Conservation (phyloP, 2,329 filamentous ascomycete species). For the Colletotrichum scovillei region DNA sequence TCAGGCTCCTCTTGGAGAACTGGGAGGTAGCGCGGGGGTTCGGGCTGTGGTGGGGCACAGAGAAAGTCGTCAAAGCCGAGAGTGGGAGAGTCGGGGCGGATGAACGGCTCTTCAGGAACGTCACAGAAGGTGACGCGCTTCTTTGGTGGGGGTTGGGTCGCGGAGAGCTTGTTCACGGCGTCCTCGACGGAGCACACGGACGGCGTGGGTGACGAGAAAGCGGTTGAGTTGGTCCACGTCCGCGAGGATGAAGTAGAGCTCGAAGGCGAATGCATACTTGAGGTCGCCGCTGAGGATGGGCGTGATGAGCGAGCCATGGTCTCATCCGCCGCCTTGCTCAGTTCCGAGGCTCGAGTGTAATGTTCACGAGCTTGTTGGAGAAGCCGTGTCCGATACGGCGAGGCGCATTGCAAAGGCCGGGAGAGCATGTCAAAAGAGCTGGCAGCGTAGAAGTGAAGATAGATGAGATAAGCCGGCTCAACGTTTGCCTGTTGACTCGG, state of each 20-base stretch:
- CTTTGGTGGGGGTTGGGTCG: conserved; percentile 40
- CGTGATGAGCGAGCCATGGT: conserved; percentile 51
- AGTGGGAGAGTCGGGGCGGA: conserved; percentile 70
- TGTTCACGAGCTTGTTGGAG: conserved; percentile 63
- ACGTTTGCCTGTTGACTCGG: conserved; percentile 46
- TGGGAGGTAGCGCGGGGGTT: conserved; percentile 30
- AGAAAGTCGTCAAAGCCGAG: conserved; percentile 63
- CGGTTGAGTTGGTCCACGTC: conserved; percentile 54
- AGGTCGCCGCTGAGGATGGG: conserved; percentile 50
- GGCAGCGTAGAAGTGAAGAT: conserved; percentile 71
- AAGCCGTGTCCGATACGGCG: conserved; percentile 58
- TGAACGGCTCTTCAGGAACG: conserved; percentile 54
- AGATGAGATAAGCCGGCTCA: conserved; percentile 67
- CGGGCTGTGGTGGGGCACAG: conserved; percentile 37
- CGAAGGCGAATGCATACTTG: conserved; percentile 58
- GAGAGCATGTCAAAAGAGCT: conserved; percentile 69
- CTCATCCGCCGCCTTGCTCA: conserved; percentile 61
- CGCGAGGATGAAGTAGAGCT: conserved; percentile 53
- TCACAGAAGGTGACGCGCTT: conserved; percentile 54
- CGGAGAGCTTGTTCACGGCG: conserved; percentile 22
- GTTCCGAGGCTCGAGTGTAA: conserved; percentile 59
- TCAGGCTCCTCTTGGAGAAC: conserved; percentile 35
- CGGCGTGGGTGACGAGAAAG: conserved; percentile 59
- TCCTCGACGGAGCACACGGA: conserved; percentile 54
- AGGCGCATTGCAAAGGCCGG: conserved; percentile 57